Conservation (phyloP, 1,284 basidiomycete species). For the Ganoderma resinaceum region DNA sequence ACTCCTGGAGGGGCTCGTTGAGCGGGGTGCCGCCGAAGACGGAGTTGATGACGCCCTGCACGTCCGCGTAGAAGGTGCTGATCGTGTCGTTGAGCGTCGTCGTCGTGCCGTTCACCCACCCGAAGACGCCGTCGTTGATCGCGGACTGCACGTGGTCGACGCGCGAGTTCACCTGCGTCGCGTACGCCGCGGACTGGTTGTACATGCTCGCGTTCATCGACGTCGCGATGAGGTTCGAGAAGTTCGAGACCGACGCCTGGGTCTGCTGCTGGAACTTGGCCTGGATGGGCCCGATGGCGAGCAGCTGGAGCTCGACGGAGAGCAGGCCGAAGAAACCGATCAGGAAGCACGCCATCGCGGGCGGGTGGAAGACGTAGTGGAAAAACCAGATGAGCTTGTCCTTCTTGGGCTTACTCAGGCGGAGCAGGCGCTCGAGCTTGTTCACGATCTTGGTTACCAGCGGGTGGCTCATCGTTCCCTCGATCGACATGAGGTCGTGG, state of each 20-base stretch:
- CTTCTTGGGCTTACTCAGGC: slow-evolving; percentile 65
- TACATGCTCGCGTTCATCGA: slow-evolving; percentile 84
- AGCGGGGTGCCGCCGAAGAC: slow-evolving; percentile 88
- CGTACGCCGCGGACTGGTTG: slow-evolving; percentile 81
- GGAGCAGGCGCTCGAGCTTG: slow-evolving; percentile 54
- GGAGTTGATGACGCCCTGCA: slow-evolving; percentile 71
- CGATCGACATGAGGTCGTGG: slow-evolving; percentile 79
- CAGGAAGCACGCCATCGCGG: slow-evolving; percentile 87
- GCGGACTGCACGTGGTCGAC: slow-evolving; percentile 74
- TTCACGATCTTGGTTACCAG: slow-evolving; percentile 72
- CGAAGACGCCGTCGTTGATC: slow-evolving; percentile 89
- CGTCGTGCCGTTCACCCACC: slow-evolving; percentile 95
- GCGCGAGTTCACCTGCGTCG: slow-evolving; percentile 75
- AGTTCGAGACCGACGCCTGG: slow-evolving; percentile 64
- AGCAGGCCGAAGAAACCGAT: slow-evolving; percentile 92
- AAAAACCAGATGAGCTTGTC: slow-evolving; percentile 81
- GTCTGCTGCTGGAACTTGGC: slow-evolving; percentile 68
- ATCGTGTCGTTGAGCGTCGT: slow-evolving; percentile 85
- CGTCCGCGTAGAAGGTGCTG: slow-evolving; percentile 75
- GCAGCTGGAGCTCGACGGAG: slow-evolving; percentile 86
- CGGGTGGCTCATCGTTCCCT: slow-evolving; percentile 72
- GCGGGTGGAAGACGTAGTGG: slow-evolving; percentile 90
- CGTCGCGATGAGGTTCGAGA: slow-evolving; percentile 75
- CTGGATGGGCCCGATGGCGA: slow-evolving; percentile 76
- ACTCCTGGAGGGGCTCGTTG: slow-evolving; percentile 83